Evolutionary conservation across 2,329 filamentous ascomycete species (phyloP).

Genomic region (Phymatotrichopsis omnivora): DNA sequence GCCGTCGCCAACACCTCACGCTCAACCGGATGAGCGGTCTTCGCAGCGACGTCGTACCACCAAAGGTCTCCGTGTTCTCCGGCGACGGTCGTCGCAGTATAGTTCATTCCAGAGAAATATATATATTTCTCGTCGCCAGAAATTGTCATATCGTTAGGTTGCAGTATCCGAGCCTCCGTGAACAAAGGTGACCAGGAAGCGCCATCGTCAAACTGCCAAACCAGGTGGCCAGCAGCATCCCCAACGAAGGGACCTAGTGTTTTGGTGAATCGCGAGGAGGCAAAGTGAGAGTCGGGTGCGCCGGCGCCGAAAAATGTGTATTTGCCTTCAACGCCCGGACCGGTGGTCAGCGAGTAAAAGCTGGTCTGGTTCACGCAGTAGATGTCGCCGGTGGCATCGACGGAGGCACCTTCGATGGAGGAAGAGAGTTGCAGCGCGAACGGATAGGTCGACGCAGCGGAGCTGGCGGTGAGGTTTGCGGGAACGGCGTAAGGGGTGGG

Average conservation of each 20-base stretch:
- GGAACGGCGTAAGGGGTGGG: no score
- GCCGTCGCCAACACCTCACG: slow-evolving; percentile 2
- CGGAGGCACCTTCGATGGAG: slow-evolving; percentile 15
- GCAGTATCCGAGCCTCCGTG: slow-evolving; percentile 6
- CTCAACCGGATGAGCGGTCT: not conserved
- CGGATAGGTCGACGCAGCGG: no score
- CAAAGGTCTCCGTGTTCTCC: slow-evolving; percentile 17
- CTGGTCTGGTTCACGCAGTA: slow-evolving; percentile 15
- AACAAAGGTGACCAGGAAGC: slow-evolving; percentile 1
- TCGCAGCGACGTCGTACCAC: slow-evolving; percentile 4
- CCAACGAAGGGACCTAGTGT: slow-evolving; percentile 8
- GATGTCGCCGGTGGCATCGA: slow-evolving; percentile 11
- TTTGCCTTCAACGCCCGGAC: slow-evolving; percentile 1
- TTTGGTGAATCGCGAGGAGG: slow-evolving; percentile 15
- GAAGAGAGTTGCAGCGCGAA: no score
- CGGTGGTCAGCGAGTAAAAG: slow-evolving; percentile 13
- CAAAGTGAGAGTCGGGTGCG: slow-evolving; percentile 4
- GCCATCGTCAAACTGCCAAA: slow-evolving; percentile 7
- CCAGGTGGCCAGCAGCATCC: slow-evolving; percentile 10
- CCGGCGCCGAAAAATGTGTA: slow-evolving; percentile 6
- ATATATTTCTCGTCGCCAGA: slow-evolving; percentile 6
- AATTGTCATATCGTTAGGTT: slow-evolving; percentile 21
- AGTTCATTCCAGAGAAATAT: slow-evolving; percentile 21
- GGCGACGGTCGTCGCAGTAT: slow-evolving; percentile 1
- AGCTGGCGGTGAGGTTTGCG: no score